Evolutionary conservation across 106 monocot genomes (phyloP).

Genomic region (Dioscorea zingiberensis): DNA sequence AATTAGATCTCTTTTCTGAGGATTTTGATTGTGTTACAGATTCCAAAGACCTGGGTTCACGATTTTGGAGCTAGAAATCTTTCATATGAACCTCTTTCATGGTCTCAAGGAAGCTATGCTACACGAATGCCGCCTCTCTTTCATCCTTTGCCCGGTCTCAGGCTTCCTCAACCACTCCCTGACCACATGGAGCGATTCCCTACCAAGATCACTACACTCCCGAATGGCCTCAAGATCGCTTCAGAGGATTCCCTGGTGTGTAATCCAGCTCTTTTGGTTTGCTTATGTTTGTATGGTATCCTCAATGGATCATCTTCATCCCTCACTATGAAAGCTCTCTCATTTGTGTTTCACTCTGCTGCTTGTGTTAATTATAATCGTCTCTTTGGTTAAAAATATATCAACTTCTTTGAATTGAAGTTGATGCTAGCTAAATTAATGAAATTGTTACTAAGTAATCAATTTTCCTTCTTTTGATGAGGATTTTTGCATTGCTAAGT

Average conservation of each 20-base stretch:
- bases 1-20: too few species aligned
- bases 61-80: conserved; percentile 14
- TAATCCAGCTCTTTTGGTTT: not conserved
- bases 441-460: too few species aligned
- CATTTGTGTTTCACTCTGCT: too few species aligned
- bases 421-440: too few species aligned
- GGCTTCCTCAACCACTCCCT: conserved; percentile 26
- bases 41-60: not conserved
- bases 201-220: conserved; percentile 63
- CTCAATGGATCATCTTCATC: too few species aligned
- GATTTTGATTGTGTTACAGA: conserved; percentile 1
- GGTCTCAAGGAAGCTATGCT: conserved; percentile 16
- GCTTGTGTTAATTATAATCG: too few species aligned
- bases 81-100: conserved; percentile 21
- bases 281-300: not conserved
- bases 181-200: conserved; percentile 23
- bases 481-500: not conserved
- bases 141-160: conserved; percentile 36
- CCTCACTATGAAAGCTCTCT: too few species aligned
- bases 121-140: conserved; percentile 39
- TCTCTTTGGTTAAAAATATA: too few species aligned
- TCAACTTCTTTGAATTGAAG: too few species aligned
- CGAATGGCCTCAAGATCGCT: conserved; percentile 69
- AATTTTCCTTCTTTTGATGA: too few species aligned
- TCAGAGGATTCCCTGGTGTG: conserved; percentile 62